Percentiles rank a stretch among this genome's conserved stretches.
Conservation (phyloP, 805 yeast species). For the Yamadazyma akitaensis region DNA sequence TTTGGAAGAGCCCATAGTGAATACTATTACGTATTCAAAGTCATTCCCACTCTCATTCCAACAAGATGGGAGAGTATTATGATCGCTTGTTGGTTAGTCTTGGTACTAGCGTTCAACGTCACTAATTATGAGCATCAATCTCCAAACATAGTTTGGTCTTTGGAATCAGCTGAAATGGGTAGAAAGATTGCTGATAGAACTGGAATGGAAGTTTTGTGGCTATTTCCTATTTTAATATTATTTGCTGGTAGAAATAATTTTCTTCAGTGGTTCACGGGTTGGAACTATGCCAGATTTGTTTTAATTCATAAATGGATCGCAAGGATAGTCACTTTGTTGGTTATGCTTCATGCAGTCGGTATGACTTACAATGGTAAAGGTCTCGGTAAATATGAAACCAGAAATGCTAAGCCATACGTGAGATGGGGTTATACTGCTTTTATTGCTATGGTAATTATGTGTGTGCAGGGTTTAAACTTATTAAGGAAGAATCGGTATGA, state of each 20-base stretch:
- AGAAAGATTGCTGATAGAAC: slow-evolving; percentile 53
- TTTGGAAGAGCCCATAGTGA: slow-evolving; percentile 17
- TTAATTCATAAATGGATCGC: slow-evolving; percentile 67
- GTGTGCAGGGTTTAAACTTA: slow-evolving; percentile 33
- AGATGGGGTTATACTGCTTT: slow-evolving; percentile 34
- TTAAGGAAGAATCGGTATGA: slow-evolving; percentile 71
- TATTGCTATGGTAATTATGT: slow-evolving; percentile 20
- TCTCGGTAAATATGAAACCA: slow-evolving; percentile 22
- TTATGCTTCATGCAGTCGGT: slow-evolving; percentile 53
- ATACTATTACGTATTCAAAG: slow-evolving; percentile 10
- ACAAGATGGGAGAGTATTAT: slow-evolving; percentile 50
- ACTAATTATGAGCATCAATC: slow-evolving; percentile 23
- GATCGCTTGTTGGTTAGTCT: slow-evolving; percentile 36
- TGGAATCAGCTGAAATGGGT: slow-evolving; percentile 26
- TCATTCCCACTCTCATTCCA: slow-evolving; percentile 38
- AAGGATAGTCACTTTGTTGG: slow-evolving; percentile 45
- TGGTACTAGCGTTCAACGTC: slow-evolving; percentile 28
- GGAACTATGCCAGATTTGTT: slow-evolving; percentile 59
- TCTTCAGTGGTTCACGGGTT: slow-evolving; percentile 57
- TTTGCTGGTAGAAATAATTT: slow-evolving; percentile 77
- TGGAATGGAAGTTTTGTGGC: slow-evolving; percentile 46
- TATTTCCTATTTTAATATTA: slow-evolving; percentile 56
- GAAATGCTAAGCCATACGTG: slow-evolving; percentile 29
- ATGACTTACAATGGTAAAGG: slow-evolving; percentile 49
- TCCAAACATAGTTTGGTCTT: slow-evolving; percentile 25